A percentile compares a stretch with the other conserved stretches of the same genome.
phyloP scores from a whole-genome alignment of 2,329 filamentous ascomycete species.

The Fonsecaea monophora region DNA sequence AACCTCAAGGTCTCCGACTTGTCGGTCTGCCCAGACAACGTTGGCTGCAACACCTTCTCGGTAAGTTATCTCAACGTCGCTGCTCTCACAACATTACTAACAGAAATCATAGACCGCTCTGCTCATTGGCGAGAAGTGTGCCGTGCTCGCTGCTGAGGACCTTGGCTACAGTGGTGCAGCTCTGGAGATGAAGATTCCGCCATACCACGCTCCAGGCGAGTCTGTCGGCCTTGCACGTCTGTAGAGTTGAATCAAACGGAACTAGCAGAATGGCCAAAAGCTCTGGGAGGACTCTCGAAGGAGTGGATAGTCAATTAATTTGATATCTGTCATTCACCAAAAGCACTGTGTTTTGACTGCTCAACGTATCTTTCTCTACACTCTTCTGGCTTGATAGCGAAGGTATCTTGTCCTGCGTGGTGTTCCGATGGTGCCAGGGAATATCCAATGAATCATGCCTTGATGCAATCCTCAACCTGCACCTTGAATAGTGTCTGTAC shows the following conservation, averaged over 20 bases:
- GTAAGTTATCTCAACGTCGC: constrained; percentile 37
- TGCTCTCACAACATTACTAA: constrained; percentile 50
- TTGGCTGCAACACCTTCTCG: constrained; percentile 70
- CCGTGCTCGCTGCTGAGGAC: constrained; percentile 73
- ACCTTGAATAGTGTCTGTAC: not conserved
- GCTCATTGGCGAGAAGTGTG: constrained; percentile 77
- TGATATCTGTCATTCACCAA: not conserved
- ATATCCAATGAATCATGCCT: not conserved
- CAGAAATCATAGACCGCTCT: constrained; percentile 64
- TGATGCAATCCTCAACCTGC: not conserved
- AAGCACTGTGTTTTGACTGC: not conserved
- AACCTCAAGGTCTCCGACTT: constrained; percentile 79
- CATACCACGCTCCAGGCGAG: constrained; percentile 58
- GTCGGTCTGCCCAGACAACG: constrained; percentile 78
- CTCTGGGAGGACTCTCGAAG: not conserved
- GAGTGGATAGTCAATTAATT: not conserved
- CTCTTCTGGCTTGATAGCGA: not conserved
- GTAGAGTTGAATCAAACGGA: constrained; percentile 26
- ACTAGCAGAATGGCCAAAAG: constrained; percentile 4
- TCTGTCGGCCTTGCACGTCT: constrained; percentile 45
- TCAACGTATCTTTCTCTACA: not conserved
- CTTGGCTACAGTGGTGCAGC: constrained; percentile 74
- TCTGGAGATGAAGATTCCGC: constrained; percentile 77
- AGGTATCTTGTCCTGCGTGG: not conserved
- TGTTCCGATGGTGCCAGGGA: not conserved